Percentiles rank a stretch among this genome's conserved stretches.
phyloP scores from a whole-genome alignment of 2,329 filamentous ascomycete species.

The Hawksworthiomyces lignivorus region DNA sequence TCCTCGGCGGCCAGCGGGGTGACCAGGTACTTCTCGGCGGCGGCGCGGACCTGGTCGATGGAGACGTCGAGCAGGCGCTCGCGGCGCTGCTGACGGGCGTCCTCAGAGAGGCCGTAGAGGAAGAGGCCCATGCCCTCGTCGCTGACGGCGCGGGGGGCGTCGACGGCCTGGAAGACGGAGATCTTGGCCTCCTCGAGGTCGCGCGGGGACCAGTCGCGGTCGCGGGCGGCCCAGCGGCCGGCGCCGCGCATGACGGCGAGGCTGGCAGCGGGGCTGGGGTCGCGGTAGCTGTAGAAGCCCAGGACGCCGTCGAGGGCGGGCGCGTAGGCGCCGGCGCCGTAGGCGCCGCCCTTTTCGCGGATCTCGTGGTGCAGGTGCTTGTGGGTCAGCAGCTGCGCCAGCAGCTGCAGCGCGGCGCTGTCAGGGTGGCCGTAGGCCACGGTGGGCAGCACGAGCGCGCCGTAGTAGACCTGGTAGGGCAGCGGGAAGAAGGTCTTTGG shows the following conservation, averaged over 20 bases:
- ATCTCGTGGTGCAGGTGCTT: constrained; percentile 97
- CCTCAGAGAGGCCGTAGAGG: constrained; percentile 73
- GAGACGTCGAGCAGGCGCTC: constrained; percentile 83
- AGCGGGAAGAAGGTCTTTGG: constrained; percentile 81
- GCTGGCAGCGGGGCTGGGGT: constrained; percentile 88
- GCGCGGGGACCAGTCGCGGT: constrained; percentile 71
- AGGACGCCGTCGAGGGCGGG: constrained; percentile 76
- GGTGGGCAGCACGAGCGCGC: constrained; percentile 72
- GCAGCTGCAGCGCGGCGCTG: constrained; percentile 75
- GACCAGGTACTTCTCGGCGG: constrained; percentile 75
- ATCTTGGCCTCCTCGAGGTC: constrained; percentile 96
- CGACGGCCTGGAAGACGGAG: constrained; percentile 83
- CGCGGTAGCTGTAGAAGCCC: constrained; percentile 92
- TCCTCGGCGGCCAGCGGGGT: constrained; percentile 54
- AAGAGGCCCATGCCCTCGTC: constrained; percentile 83
- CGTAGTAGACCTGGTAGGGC: constrained; percentile 96
- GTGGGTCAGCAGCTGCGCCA: constrained; percentile 88
- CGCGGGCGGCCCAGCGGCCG: constrained; percentile 66
- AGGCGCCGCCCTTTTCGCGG: constrained; percentile 93
- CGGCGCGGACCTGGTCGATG: constrained; percentile 68
- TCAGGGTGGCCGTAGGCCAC: constrained; percentile 71
- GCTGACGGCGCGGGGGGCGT: constrained; percentile 81
- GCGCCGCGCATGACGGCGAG: constrained; percentile 76
- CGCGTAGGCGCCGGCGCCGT: constrained; percentile 84
- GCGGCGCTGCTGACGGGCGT: constrained; percentile 80